Conservation (phyloP, 768 basidiomycete genomes). For the Dictyophora rubrovolvata region DNA sequence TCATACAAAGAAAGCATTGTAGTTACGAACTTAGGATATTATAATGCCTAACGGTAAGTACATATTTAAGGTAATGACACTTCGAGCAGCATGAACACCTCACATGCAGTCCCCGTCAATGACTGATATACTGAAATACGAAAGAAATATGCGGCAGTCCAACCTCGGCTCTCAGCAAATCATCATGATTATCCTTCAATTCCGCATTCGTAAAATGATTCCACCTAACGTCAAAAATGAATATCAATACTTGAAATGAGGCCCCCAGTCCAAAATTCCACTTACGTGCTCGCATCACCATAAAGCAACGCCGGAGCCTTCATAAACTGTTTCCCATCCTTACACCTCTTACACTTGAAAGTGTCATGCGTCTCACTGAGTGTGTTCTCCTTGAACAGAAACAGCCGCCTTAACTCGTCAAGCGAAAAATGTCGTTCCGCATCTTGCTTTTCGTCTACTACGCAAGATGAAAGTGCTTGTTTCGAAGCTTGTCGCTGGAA, state of each 20-base stretch:
- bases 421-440: constrained; percentile 90
- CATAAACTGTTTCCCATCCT: constrained; percentile 69
- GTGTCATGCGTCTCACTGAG: constrained; percentile 94
- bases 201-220: constrained; percentile 92
- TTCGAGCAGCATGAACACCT: too few relatives aligned
- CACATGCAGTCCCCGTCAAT: too few relatives aligned
- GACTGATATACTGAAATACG: constrained; percentile 94
- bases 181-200: constrained; percentile 87
- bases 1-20: too few relatives aligned
- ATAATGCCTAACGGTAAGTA: too few relatives aligned
- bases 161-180: constrained; percentile 83
- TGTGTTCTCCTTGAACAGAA: constrained; percentile 81
- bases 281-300: constrained; percentile 95
- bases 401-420: constrained; percentile 82
- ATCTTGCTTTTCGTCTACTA: constrained; percentile 95
- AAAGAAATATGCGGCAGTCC: constrained; percentile 80
- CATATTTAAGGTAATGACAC: too few relatives aligned
- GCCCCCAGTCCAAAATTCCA: constrained; percentile 15
- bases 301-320: constrained; percentile 85
- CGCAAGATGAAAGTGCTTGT: constrained; percentile 93
- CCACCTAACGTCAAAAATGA: constrained; percentile 51
- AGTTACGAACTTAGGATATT: too few relatives aligned
- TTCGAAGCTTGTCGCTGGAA: constrained; percentile 96
- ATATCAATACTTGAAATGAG: background rate
- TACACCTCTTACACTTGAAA: constrained; percentile 92